These are phyloP conservation scores for Verruconis gallopava DNA, from an alignment of 2,329 filamentous ascomycete genomes.

Conservation along the genomic window DNA sequence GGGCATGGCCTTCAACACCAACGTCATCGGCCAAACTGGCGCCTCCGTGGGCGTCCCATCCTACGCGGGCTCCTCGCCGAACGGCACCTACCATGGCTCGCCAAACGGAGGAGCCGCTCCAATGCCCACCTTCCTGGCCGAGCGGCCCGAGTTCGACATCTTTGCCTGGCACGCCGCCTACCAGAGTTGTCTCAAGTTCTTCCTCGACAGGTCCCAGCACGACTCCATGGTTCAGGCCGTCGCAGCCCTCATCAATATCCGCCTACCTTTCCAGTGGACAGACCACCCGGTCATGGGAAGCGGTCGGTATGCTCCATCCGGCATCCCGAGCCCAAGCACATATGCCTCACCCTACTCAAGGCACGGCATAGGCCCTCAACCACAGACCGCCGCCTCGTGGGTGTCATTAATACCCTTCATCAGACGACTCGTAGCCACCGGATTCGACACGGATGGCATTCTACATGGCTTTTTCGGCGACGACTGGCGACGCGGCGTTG, in stretches of 20 bases:
- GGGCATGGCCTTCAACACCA: background rate
- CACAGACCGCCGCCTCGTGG: constrained; percentile 17
- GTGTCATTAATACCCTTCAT: constrained; percentile 80
- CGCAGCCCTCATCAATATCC: constrained; percentile 83
- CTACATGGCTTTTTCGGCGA: constrained; percentile 96
- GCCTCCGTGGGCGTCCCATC: background rate
- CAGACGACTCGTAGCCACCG: constrained; percentile 77
- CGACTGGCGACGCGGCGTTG: constrained; percentile 70
- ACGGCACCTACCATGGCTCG: background rate
- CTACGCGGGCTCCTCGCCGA: background rate
- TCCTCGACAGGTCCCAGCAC: constrained; percentile 82
- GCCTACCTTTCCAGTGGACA: constrained; percentile 68
- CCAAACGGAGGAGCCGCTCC: background rate
- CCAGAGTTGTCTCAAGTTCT: constrained; percentile 80
- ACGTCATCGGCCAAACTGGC: background rate
- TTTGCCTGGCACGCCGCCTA: constrained; percentile 90
- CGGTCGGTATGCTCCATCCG: constrained; percentile 19
- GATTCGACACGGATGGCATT: constrained; percentile 76
- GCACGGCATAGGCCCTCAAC: background rate
- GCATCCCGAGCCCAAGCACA: constrained; percentile 14
- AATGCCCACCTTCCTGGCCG: constrained; percentile 9
- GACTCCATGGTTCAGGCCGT: constrained; percentile 72
- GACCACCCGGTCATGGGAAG: constrained; percentile 31
- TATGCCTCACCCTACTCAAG: constrained; percentile 12
- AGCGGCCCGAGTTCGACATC: constrained; percentile 53